Percentiles rank a stretch among this genome's conserved stretches.
phyloP scores from a whole-genome alignment of 441 rosid species.

The Euphorbia schlechtendalii region DNA sequence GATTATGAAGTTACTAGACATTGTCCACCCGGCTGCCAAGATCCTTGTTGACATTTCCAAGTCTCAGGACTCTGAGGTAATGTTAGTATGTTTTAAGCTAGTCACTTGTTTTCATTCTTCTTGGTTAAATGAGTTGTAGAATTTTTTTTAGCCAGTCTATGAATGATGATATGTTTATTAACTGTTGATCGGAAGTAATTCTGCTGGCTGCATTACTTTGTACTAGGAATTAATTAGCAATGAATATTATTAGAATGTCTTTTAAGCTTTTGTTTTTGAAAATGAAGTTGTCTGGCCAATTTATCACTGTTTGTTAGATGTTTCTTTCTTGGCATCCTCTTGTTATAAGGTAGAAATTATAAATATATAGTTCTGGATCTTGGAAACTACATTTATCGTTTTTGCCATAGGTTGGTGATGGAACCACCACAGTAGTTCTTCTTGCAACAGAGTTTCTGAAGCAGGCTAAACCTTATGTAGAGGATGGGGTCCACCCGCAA shows the following conservation, averaged over 20 bases:
- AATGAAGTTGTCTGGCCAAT: not conserved
- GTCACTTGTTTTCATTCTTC: no score
- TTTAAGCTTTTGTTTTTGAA: not conserved
- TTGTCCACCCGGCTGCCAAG: constrained; percentile 95
- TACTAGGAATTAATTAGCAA: not conserved
- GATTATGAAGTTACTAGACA: constrained; percentile 94
- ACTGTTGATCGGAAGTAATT: no score
- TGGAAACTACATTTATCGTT: not conserved
- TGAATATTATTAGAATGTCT: not conserved
- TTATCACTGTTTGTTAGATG: not conserved
- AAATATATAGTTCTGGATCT: not conserved
- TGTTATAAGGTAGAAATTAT: not conserved
- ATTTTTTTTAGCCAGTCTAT: no score
- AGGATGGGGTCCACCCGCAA: constrained; percentile 96
- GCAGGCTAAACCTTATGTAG: constrained; percentile 96
- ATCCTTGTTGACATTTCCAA: constrained; percentile 97
- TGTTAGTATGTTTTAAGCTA: no score
- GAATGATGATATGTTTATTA: no score
- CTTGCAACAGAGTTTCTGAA: constrained; percentile 89
- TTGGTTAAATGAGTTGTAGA: no score
- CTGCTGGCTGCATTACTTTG: no score
- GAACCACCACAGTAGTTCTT: constrained; percentile 92
- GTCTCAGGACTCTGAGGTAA: constrained; percentile 98
- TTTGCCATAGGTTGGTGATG: constrained; percentile 77
- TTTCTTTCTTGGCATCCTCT: not conserved